These are phyloP conservation scores for Galerina sulciceps DNA, from an alignment of 768 basidiomycete species.

Conservation along the genomic window DNA sequence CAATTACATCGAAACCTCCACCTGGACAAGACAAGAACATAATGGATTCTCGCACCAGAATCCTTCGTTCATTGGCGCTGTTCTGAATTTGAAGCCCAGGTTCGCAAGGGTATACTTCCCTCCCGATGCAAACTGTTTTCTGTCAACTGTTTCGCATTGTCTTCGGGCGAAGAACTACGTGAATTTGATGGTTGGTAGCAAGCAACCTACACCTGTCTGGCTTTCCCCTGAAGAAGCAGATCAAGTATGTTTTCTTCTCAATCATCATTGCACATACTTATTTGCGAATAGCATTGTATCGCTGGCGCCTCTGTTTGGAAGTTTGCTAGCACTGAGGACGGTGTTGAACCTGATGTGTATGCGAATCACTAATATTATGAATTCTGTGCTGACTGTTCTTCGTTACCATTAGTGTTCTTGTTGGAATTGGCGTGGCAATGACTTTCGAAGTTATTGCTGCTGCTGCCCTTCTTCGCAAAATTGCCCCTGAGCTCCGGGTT, in stretches of 20 bases:
- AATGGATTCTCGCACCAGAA: conserved; percentile 93
- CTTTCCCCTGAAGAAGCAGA: conserved; percentile 77
- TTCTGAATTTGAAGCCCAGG: conserved; percentile 75
- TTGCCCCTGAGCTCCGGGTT: conserved; percentile 72
- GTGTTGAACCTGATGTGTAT: conserved; percentile 72
- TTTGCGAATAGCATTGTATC: conserved; percentile 64
- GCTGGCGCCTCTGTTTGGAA: conserved; percentile 90
- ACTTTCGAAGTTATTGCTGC: conserved; percentile 91
- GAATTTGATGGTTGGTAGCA: conserved; percentile 89
- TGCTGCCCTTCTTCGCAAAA: conserved; percentile 74
- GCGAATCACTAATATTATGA: conserved; percentile 18
- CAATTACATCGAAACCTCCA: conserved; percentile 89
- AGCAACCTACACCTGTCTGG: conserved; percentile 83
- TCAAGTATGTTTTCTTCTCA: conserved; percentile 26
- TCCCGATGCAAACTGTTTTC: conserved; percentile 88
- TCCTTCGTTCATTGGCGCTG: conserved; percentile 81
- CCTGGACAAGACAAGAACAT: conserved; percentile 85
- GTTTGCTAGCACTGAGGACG: conserved; percentile 76
- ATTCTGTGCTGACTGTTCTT: not conserved
- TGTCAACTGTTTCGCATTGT: conserved; percentile 85
- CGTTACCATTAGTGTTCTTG: conserved; percentile 62
- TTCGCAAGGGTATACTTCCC: conserved; percentile 82
- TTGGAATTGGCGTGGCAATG: conserved; percentile 86
- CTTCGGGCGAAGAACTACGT: conserved; percentile 84
- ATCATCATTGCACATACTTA: not conserved